phyloP scores from a whole-genome alignment of 2,329 filamentous ascomycete species.

The Aspergillus carbonarius region DNA sequence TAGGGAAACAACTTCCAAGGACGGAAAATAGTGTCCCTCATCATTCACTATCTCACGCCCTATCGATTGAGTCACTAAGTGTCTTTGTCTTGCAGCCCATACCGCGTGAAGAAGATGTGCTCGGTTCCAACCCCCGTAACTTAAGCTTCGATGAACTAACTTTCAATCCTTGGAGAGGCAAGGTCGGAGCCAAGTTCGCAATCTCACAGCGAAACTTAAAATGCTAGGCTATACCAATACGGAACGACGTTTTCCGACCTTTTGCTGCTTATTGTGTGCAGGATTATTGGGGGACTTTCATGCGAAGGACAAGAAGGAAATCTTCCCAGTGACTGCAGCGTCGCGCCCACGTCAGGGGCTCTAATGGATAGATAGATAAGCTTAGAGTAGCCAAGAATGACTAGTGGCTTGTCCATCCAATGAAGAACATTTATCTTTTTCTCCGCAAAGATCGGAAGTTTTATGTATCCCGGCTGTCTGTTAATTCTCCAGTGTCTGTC shows the following conservation, averaged over 20 bases:
- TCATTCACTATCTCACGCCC: not conserved
- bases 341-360: not conserved
- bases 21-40: not conserved
- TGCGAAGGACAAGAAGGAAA: not conserved
- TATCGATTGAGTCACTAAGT: not conserved
- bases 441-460: not conserved
- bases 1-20: not conserved
- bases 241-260: not conserved
- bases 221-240: not conserved
- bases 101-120: not conserved
- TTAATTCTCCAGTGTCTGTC: not conserved
- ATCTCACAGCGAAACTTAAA: not conserved
- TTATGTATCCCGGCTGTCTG: not conserved
- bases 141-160: not conserved
- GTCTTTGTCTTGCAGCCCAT: not conserved
- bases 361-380: not conserved
- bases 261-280: not conserved
- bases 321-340: not conserved
- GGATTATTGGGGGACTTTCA: not conserved
- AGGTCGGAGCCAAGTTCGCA: not conserved
- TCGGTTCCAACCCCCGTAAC: not conserved
- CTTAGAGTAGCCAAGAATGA: slow-evolving; percentile 1
- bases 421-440: not conserved
- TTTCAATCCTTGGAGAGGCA: not conserved
- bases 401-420: not conserved